These are phyloP conservation scores for Dothistroma septosporum DNA, from an alignment of 2,329 filamentous ascomycete species.

Conservation along the genomic window DNA sequence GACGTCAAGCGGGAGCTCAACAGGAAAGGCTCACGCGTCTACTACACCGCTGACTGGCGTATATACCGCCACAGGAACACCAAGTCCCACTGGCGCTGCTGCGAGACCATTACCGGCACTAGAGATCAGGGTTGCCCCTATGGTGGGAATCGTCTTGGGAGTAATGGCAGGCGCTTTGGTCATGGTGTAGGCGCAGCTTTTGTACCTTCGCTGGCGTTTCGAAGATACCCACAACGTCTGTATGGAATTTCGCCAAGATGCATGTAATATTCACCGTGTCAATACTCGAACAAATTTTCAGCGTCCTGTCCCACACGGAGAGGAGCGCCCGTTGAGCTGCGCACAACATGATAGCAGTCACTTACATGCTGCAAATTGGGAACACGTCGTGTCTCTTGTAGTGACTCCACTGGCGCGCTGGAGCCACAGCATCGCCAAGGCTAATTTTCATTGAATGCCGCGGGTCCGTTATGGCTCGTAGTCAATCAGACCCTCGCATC, in stretches of 20 bases:
- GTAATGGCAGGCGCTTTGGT: constrained; percentile 5
- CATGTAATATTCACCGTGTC: not conserved
- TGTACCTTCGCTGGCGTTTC: not conserved
- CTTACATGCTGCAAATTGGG: too few species aligned
- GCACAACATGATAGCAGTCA: too few species aligned
- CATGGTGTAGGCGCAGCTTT: constrained; percentile 6
- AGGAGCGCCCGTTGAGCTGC: too few species aligned
- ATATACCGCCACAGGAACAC: constrained; percentile 38
- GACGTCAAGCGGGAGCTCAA: constrained; percentile 10
- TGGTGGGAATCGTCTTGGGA: not conserved
- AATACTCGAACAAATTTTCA: too few species aligned
- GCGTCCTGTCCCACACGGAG: too few species aligned
- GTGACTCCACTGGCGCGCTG: too few species aligned
- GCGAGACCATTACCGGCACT: constrained; percentile 3
- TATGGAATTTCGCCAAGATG: not conserved
- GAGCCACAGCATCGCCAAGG: too few species aligned
- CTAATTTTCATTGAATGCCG: too few species aligned
- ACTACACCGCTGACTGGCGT: constrained; percentile 33
- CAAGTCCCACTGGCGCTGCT: constrained; percentile 23
- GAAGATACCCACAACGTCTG: not conserved
- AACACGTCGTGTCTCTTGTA: too few species aligned
- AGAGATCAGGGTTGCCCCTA: not conserved
- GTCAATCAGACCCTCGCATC: too few species aligned
- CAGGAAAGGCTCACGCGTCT: constrained; percentile 8
- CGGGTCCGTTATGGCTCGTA: too few species aligned